phyloP scores from a whole-genome alignment of 2,329 filamentous ascomycete species.

The Alternaria burnsii region DNA sequence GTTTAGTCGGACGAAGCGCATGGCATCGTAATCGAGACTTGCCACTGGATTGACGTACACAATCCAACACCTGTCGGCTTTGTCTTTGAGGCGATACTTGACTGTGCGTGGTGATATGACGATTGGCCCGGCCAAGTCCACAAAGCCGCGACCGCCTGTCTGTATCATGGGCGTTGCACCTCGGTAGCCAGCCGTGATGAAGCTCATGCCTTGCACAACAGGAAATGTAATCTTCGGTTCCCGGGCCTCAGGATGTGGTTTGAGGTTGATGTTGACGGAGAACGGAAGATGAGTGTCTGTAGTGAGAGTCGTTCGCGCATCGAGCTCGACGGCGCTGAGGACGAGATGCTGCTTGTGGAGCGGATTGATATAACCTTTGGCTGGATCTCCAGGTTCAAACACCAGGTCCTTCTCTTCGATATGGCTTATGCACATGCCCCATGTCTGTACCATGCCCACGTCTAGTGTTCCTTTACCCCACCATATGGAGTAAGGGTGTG shows the following conservation, averaged over 20 bases:
- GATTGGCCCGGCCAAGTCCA: slow-evolving; percentile 65
- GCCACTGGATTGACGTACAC: slow-evolving; percentile 72
- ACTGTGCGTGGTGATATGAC: slow-evolving; percentile 70
- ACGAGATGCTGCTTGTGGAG: slow-evolving; percentile 78
- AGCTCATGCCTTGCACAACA: slow-evolving; percentile 88
- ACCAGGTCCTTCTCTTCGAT: slow-evolving; percentile 72
- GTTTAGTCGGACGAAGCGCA: slow-evolving; percentile 70
- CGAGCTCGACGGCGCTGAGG: slow-evolving; percentile 80
- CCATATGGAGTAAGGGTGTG: slow-evolving; percentile 66
- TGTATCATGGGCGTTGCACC: slow-evolving; percentile 76
- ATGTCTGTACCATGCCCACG: slow-evolving; percentile 66
- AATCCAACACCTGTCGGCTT: slow-evolving; percentile 81
- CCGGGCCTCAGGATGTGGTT: slow-evolving; percentile 59
- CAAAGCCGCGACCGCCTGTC: slow-evolving; percentile 74
- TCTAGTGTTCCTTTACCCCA: slow-evolving; percentile 58
- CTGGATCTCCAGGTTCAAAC: slow-evolving; percentile 62
- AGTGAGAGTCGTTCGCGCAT: slow-evolving; percentile 63
- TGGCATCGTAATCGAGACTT: slow-evolving; percentile 63
- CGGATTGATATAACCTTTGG: slow-evolving; percentile 73
- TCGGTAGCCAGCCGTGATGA: slow-evolving; percentile 79
- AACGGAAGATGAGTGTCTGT: slow-evolving; percentile 64
- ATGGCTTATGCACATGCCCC: slow-evolving; percentile 57
- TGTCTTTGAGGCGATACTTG: slow-evolving; percentile 78
- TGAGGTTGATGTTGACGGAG: slow-evolving; percentile 73
- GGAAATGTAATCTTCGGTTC: slow-evolving; percentile 76